These are phyloP conservation scores for Sclerotinia subarctica DNA, from an alignment of 2,329 filamentous ascomycete species.

Conservation along the genomic window DNA sequence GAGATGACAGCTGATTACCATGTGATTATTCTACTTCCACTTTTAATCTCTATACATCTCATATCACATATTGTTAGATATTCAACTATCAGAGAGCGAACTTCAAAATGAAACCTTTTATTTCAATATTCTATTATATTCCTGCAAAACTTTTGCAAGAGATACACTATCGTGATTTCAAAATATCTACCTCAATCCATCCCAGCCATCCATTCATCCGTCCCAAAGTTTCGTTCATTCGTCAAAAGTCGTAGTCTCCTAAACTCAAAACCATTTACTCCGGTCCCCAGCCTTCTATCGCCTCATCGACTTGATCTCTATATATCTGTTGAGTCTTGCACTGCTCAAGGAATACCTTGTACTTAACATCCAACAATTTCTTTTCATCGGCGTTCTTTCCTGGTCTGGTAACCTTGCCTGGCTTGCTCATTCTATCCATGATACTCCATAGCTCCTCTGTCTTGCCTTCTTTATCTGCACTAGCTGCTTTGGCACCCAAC, in stretches of 20 bases:
- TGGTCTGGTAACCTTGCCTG: slow-evolving; percentile 78
- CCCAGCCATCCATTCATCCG: not conserved
- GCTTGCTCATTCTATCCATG: slow-evolving; percentile 97
- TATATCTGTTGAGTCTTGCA: slow-evolving; percentile 82
- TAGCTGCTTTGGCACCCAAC: slow-evolving; percentile 96
- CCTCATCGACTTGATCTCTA: slow-evolving; percentile 71
- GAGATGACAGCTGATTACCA: no score
- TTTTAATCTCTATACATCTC: no score
- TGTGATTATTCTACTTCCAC: no score
- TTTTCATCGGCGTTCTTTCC: slow-evolving; percentile 70
- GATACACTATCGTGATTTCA: not conserved
- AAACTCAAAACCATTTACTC: not conserved
- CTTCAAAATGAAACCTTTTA: not conserved
- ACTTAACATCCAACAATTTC: slow-evolving; percentile 81
- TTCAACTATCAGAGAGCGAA: no score
- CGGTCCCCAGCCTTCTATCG: slow-evolving; percentile 44
- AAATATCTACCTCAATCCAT: not conserved
- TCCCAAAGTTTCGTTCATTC: slow-evolving; percentile 9
- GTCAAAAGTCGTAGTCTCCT: not conserved
- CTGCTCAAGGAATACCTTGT: slow-evolving; percentile 92
- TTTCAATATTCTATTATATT: not conserved
- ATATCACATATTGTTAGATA: no score
- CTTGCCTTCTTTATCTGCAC: slow-evolving; percentile 69
- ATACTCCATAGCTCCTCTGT: slow-evolving; percentile 91
- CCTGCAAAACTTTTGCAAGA: not conserved